Evolutionary conservation across 306 rosid species (phyloP).

Genomic region (Prinsepia uniflora): DNA sequence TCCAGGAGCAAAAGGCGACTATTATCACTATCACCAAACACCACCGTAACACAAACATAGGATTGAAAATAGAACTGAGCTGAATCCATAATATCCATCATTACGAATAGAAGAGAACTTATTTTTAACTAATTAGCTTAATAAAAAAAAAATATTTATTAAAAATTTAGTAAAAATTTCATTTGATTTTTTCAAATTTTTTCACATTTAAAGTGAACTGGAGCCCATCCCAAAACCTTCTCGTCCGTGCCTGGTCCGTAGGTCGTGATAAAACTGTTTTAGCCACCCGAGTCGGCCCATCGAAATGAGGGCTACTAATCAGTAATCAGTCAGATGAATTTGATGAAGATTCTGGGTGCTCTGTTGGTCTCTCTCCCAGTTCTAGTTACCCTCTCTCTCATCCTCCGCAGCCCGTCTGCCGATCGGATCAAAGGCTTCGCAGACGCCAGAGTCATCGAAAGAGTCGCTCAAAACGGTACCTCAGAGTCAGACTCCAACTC

Average conservation of each 20-base stretch:
- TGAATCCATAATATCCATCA: no score
- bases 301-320: conserved; percentile 12
- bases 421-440: conserved; percentile 29
- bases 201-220: no score
- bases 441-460: conserved; percentile 31
- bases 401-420: conserved; percentile 20
- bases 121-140: no score
- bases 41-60: no score
- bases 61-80: no score
- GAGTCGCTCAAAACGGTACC: not conserved
- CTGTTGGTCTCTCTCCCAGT: conserved; percentile 33
- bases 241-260: no score
- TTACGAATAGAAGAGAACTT: no score
- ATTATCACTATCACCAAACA: not conserved
- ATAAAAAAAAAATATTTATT: no score
- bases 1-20: conserved; percentile 11
- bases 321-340: conserved; percentile 13
- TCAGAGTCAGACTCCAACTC: not conserved
- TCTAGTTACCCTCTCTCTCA: conserved; percentile 24
- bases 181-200: no score
- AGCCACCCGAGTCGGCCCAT: not conserved
- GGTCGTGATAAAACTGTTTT: not conserved
- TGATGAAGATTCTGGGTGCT: conserved; percentile 29
- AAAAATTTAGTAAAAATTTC: no score
- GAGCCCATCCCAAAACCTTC: no score